Evolutionary conservation across 208 protist species (phyloP), one percentile per base, ranked within the genome.

Genomic region (Crithidia brevicula): DNA sequence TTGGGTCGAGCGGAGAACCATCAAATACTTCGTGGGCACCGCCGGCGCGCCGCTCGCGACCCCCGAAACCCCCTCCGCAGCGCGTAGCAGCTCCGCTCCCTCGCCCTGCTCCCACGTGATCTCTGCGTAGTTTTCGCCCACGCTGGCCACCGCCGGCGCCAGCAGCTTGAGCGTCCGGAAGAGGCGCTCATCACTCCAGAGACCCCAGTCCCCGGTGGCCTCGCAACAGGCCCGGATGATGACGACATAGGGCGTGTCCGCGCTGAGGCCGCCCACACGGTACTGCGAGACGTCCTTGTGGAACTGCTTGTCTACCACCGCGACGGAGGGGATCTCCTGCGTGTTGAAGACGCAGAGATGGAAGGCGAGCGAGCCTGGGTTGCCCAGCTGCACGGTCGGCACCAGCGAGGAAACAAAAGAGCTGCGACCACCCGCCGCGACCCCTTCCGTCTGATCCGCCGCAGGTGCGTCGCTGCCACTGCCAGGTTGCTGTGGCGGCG

Each of bases 261-360:
- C 64, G 20, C 43, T 61, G 8, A 97, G 79, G 6, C 72, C 76
- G 25, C 53, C 60, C 43, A 95, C 61, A 52, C 77, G 82, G 68
- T 86, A 94, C 43, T 66, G 66, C 23, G 57, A 74, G 11, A 85
- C 68, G 25, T 95, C 87, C 56, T 81, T 80, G 53, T 81, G 80
- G 57, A 96, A 90, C 77, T 97, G 93, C 63, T 92, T 91, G 65
- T 97, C 93, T 11, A 96, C 73, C 30, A 95, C 79, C 3, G 93
- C 87, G 42, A 84, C 54, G 1, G 88, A 86, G 4, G 91, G 93
- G 7, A 82, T 86, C 25, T 86, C 68, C 42, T 93, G 66, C 18
- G 65, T 78, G 69, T 78, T 72, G 76, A 96, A 96, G 27, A 91
- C 82, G 74, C 93, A 96, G 27, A 96, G 47, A 52, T 97, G 90